Evolutionary conservation across 805 yeast genomes (phyloP), one percentile per base, ranked within the genome.

Genomic region (Scheffersomyces spartinae): DNA sequence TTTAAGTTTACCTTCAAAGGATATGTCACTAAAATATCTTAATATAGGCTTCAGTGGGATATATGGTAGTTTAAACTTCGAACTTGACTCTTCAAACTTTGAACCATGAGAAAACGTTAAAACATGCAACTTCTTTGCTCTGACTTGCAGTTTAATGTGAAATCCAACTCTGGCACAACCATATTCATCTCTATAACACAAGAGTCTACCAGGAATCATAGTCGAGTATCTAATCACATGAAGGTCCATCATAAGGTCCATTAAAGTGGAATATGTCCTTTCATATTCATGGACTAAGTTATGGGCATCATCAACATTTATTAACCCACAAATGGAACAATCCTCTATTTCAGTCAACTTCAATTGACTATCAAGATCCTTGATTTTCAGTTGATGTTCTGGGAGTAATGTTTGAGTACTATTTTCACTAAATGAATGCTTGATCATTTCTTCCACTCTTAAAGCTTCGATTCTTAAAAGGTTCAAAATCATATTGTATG

Each of bases 371-470:
- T 71, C 67, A 19, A 76, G 55, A 21, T 55, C 55, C 24, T 70
- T 61, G 15, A 84, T 71, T 33, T 68, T 65, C 42, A 68, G 64
- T 47, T 85, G 78, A 43, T 83, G 91, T 35, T 85, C 93, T 0
- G 96, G 96, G 26, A 84, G 54, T 38, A 86, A 53, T 0, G 84
- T 71, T 45, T 88, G 96, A 1, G 86, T 67, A 0, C 86, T 64
- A 43, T 91, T 86, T 46, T 91, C 98, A 52, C 93, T 73, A 51
- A 91, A 91, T 1, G 96, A 85, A 35, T 88, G 81, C 45, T 86
- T 88, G 41, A 91, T 88, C 94, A 91, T 91, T 47, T 91, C 98
- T 46, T 91, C 98, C n/a, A 91, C 97, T 39, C 79, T 71, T 34
- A 91, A 59, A 0, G 97, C 96, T 49, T 91, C 98, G 30, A 91